Conservation (phyloP, 2,329 filamentous ascomycete genomes). For the Aspergillus glaucus region DNA sequence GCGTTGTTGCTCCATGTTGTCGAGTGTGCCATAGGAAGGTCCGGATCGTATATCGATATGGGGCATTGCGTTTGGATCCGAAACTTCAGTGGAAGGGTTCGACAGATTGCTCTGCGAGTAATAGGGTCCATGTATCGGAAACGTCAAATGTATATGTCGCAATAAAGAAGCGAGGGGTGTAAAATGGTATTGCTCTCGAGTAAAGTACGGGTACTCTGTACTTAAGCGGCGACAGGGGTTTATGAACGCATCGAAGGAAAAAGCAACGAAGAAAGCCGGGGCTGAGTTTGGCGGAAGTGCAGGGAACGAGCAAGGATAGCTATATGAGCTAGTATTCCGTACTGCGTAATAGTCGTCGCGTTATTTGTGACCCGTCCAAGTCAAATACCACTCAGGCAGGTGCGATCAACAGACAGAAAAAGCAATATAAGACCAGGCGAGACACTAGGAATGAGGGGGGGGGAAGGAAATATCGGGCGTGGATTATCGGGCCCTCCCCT, state of each 20-base stretch:
- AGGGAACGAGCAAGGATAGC: neutral
- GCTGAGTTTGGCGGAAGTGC: neutral
- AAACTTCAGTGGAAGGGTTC: constrained; percentile 6
- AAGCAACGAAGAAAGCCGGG: constrained; percentile 9
- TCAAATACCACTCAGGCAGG: neutral
- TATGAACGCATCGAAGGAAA: constrained; percentile 12
- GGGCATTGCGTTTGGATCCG: constrained; percentile 22
- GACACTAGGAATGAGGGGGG: constrained; percentile 6
- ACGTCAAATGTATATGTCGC: neutral
- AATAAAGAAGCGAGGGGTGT: constrained; percentile 2
- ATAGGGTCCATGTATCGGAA: constrained; percentile 19
- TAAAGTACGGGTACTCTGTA: neutral
- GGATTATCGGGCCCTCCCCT: neutral
- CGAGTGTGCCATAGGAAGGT: constrained; percentile 31
- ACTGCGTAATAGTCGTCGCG: neutral
- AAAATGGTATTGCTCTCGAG: neutral
- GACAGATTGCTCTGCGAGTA: constrained; percentile 2
- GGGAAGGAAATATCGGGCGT: neutral
- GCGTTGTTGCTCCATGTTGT: constrained; percentile 17
- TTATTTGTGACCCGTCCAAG: neutral
- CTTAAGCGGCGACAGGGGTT: constrained; percentile 3
- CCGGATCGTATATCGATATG: constrained; percentile 23
- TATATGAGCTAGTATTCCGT: neutral
- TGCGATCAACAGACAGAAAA: neutral
- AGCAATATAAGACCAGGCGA: constrained; percentile 5